Percentiles rank a stretch among this genome's conserved stretches.
Evolutionary conservation across 108 stramenopile genomes (phyloP).

Genomic region (Cyclostephanos tholiformis): DNA sequence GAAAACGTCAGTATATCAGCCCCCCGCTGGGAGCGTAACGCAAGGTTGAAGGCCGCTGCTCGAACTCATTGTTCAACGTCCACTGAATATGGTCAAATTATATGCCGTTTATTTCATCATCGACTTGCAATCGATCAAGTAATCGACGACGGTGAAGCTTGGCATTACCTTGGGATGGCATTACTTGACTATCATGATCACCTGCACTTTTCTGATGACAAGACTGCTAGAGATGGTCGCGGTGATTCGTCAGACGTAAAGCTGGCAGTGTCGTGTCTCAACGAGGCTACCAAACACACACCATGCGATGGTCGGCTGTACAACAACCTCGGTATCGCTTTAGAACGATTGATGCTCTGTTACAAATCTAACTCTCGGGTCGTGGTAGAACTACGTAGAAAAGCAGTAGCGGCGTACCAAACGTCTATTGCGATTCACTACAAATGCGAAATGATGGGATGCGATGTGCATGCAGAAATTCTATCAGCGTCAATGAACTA

Average conservation of each 20-base stretch:
- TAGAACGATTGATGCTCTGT: constrained; percentile 34
- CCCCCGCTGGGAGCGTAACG: constrained; percentile 38
- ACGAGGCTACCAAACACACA: constrained; percentile 39
- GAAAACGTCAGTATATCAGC: background rate
- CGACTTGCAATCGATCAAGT: constrained; percentile 51
- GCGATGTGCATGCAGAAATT: constrained; percentile 51
- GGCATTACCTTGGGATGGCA: constrained; percentile 67
- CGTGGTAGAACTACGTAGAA: constrained; percentile 11
- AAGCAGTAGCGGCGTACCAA: constrained; percentile 32
- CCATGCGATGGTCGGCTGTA: constrained; percentile 66
- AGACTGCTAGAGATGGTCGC: too few relatives aligned
- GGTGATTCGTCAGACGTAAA: background rate
- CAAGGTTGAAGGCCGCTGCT: constrained; percentile 38
- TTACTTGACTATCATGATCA: constrained; percentile 43
- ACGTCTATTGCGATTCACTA: constrained; percentile 20
- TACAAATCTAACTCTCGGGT: background rate
- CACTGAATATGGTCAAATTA: constrained; percentile 16
- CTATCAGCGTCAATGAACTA: constrained; percentile 55
- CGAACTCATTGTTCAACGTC: constrained; percentile 27
- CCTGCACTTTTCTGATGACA: background rate
- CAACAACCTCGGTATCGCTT: constrained; percentile 62
- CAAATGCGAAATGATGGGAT: constrained; percentile 32
- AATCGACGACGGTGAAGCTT: constrained; percentile 68
- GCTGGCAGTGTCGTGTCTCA: constrained; percentile 45
- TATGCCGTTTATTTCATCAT: constrained; percentile 59